Evolutionary conservation across 371 early-diverging fungal genomes (phyloP), one percentile per base, ranked within the genome.

Genomic region (Lichtheimia ramosa): DNA sequence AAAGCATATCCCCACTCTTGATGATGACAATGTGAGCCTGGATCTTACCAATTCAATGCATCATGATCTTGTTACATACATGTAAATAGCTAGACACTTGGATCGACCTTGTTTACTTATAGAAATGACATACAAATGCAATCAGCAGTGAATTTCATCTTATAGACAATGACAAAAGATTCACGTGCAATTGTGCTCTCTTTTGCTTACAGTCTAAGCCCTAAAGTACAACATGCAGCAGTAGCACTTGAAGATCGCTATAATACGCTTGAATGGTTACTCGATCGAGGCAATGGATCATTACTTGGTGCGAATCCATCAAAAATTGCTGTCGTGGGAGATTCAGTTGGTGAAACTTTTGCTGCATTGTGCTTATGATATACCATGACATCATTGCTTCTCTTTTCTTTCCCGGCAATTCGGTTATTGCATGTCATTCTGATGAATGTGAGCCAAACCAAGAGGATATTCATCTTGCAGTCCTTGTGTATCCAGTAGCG

Each of bases 281-380:
- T 34, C 5, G 42, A 68, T 16, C 20, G 50, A 50, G 40, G 27
- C 24, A 68, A 71, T 41, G 61, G 63, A 8, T 25, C 18, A 0
- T 43, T 56, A 25, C 42, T 68, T 5, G 18, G 49, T 15, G 62
- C 67, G 1, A 65, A 75, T 46, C 56, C 65, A 1, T 43, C 39
- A 3, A 64, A 61, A 42, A 14, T 75, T 5, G 73, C 59, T 20
- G 59, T 75, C 2, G 39, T 49, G 2, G 75, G 75, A n/a, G 72
- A 75, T 55, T 67, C 68, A 41, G 72, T 72, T 1, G 75, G 75
- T 14, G 75, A 70, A 2, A 72, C 65, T 46, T 50, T 72, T 4
- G 46, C 70, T 12, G 72, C 58, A 10, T 43, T 72, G 15, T 56
- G 52, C 48, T 23, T 24, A 7, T 23, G 5, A n/a, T 5, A 15